phyloP scores from a whole-genome alignment of 2,329 filamentous ascomycete genomes.

The Aspergillus piperis region DNA sequence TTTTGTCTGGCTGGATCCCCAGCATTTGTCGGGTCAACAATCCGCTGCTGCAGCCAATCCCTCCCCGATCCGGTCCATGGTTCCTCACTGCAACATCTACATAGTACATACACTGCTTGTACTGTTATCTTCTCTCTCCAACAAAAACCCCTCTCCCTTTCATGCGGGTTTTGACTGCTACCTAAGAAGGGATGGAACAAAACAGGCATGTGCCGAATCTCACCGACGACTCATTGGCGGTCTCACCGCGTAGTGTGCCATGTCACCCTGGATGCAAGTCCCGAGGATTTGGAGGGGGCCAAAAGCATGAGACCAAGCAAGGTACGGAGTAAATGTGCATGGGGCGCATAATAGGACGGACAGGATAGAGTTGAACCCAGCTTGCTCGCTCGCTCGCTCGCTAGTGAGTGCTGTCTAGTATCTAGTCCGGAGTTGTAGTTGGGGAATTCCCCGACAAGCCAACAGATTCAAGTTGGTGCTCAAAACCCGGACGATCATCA shows the following conservation, averaged over 20 bases:
- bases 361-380: background rate
- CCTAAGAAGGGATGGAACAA: background rate
- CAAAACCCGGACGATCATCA: background rate
- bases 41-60: background rate
- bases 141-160: background rate
- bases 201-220: background rate
- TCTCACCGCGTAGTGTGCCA: background rate
- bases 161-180: background rate
- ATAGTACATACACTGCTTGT: too few relatives aligned
- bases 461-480: background rate
- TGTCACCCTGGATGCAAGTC: background rate
- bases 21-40: slow-evolving; percentile 10
- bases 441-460: background rate
- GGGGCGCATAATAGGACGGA: background rate
- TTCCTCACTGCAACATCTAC: background rate
- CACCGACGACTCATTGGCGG: background rate
- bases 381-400: background rate
- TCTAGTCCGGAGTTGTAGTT: background rate
- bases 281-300: background rate
- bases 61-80: background rate
- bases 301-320: background rate
- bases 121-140: too few relatives aligned
- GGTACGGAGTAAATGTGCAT: background rate
- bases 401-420: too few relatives aligned
- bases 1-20: slow-evolving; percentile 6